phyloP scores from a whole-genome alignment of 2,329 filamentous ascomycete genomes.

The Fusarium pilosicola region DNA sequence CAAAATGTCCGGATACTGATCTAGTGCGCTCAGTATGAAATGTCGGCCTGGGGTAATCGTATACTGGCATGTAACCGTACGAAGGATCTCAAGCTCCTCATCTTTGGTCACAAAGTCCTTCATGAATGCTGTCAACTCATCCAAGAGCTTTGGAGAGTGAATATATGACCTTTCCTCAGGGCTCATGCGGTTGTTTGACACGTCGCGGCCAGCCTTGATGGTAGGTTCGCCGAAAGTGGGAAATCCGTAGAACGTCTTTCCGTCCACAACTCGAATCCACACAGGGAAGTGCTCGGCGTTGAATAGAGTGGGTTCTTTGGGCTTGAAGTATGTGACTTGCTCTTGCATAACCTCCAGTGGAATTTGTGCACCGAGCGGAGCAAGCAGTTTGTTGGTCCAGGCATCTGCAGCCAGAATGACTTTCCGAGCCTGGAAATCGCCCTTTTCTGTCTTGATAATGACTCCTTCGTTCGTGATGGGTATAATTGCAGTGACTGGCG shows the following conservation, averaged over 20 bases:
- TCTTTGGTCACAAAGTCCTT: background rate
- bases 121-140: background rate
- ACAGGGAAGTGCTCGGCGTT: background rate
- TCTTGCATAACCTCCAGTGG: constrained; percentile 1
- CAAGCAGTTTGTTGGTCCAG: constrained; percentile 2
- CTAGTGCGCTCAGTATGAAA: background rate
- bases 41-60: background rate
- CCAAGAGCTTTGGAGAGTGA: background rate
- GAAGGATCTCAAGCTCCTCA: background rate
- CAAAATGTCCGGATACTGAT: background rate
- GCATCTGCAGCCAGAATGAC: background rate
- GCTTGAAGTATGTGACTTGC: constrained; percentile 6
- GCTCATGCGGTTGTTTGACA: background rate
- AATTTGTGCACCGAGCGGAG: background rate
- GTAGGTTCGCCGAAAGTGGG: background rate
- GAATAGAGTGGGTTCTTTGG: background rate
- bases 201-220: background rate
- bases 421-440: background rate
- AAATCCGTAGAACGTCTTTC: constrained; percentile 2
- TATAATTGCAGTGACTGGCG: background rate
- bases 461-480: background rate
- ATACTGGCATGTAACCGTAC: background rate
- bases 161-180: background rate
- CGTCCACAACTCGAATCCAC: background rate
- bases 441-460: background rate